These are phyloP conservation scores for Didymella pomorum DNA, from an alignment of 2,329 filamentous ascomycete species.

Conservation along the genomic window DNA sequence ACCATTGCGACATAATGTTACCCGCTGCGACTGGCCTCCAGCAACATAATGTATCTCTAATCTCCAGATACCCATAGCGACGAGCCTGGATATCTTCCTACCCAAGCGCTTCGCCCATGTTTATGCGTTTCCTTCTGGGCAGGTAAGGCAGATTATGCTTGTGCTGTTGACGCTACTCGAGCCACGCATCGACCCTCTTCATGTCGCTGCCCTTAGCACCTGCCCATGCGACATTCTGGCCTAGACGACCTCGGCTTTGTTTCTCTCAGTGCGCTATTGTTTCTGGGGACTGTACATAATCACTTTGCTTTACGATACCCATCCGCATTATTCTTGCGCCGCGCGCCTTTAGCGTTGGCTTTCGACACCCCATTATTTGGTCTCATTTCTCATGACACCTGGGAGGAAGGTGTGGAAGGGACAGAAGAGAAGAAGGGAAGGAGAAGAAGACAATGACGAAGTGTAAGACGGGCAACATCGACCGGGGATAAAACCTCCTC, in stretches of 20 bases:
- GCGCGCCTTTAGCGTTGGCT: slow-evolving; percentile 1
- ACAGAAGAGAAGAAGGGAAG: neutral
- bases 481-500: slow-evolving; percentile 11
- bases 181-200: slow-evolving; percentile 12
- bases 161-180: slow-evolving; percentile 25
- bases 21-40: slow-evolving; percentile 13
- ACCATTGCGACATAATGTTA: slow-evolving; percentile 3
- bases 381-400: neutral
- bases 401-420: neutral
- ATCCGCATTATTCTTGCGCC: slow-evolving; percentile 8
- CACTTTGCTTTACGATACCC: slow-evolving; percentile 24
- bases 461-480: slow-evolving; percentile 1
- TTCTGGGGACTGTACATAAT: slow-evolving; percentile 23
- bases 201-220: slow-evolving; percentile 25
- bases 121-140: slow-evolving; percentile 15
- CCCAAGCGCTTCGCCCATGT: slow-evolving; percentile 27
- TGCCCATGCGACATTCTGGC: slow-evolving; percentile 21
- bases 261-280: slow-evolving; percentile 1
- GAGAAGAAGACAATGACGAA: neutral
- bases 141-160: slow-evolving; percentile 35
- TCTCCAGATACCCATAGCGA: slow-evolving; percentile 30
- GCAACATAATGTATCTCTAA: slow-evolving; percentile 1
- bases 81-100: slow-evolving; percentile 20
- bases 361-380: neutral
- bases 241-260: neutral